These are phyloP conservation scores for Fragilaria radians DNA, from an alignment of 108 stramenopile species.

Conservation along the genomic window DNA sequence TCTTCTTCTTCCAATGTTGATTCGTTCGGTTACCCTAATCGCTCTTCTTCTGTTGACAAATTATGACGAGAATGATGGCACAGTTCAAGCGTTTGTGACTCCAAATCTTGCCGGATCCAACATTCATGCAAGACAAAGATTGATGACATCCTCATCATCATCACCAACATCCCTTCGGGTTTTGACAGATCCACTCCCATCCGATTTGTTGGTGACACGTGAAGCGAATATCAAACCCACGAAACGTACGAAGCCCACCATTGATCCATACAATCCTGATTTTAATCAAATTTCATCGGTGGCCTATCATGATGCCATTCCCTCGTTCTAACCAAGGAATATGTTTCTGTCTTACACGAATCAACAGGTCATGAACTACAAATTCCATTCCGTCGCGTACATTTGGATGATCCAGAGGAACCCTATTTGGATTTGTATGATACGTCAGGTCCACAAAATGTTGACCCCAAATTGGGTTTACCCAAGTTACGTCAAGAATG, in stretches of 20 bases:
- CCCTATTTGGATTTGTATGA: slow-evolving; percentile 73
- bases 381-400: slow-evolving; percentile 76
- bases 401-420: slow-evolving; percentile 61
- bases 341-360: slow-evolving; percentile 53
- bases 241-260: slow-evolving; percentile 52
- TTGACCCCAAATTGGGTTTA: slow-evolving; percentile 56
- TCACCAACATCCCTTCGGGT: too few relatives aligned
- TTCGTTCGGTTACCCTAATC: too few relatives aligned
- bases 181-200: too few relatives aligned
- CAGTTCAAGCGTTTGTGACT: too few relatives aligned
- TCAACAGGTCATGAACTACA: slow-evolving; percentile 53
- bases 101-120: too few relatives aligned
- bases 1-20: too few relatives aligned
- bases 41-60: too few relatives aligned
- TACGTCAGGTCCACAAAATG: slow-evolving; percentile 68
- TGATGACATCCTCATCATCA: too few relatives aligned
- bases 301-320: slow-evolving; percentile 57
- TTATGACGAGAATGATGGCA: too few relatives aligned
- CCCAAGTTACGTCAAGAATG: slow-evolving; percentile 73
- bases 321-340: slow-evolving; percentile 57
- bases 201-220: slow-evolving; percentile 52
- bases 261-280: slow-evolving; percentile 66
- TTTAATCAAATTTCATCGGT: slow-evolving; percentile 50
- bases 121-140: too few relatives aligned
- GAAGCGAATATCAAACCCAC: slow-evolving; percentile 58